phyloP scores from a whole-genome alignment of 2,329 filamentous ascomycete species.

The Xylaria arbuscula region DNA sequence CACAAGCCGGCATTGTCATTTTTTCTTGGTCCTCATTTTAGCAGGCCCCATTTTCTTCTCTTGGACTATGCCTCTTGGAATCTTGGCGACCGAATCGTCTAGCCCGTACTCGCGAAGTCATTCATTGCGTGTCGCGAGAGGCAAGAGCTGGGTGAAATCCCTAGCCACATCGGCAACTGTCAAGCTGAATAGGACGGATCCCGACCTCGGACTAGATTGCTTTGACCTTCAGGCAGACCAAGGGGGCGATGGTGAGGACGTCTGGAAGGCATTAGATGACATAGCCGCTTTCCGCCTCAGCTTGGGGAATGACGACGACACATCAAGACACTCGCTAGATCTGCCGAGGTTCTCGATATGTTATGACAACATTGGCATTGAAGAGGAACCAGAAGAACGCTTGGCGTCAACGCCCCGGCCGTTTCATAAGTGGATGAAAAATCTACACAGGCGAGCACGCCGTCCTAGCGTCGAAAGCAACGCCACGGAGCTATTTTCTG shows the following conservation, averaged over 20 bases:
- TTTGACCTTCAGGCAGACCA: constrained; percentile 50
- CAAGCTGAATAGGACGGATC: constrained; percentile 45
- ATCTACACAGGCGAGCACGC: constrained; percentile 69
- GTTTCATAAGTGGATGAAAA: constrained; percentile 80
- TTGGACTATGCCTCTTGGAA: constrained; percentile 46
- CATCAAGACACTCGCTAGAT: constrained; percentile 37
- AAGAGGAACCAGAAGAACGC: constrained; percentile 29
- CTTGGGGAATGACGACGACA: constrained; percentile 50
- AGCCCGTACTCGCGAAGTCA: constrained; percentile 50
- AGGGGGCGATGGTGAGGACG: constrained; percentile 49
- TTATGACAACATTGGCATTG: constrained; percentile 36
- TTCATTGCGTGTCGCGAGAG: constrained; percentile 53
- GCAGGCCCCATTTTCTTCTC: constrained; percentile 38
- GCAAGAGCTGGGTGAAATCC: constrained; percentile 54
- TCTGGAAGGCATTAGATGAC: constrained; percentile 55
- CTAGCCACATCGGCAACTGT: constrained; percentile 47
- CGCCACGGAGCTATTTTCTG: constrained; percentile 51
- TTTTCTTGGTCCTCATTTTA: constrained; percentile 50
- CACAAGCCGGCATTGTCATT: constrained; percentile 51
- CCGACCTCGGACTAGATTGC: constrained; percentile 49
- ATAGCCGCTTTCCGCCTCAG: constrained; percentile 55
- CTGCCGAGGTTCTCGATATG: constrained; percentile 47
- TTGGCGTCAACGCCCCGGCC: constrained; percentile 52
- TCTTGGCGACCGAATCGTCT: constrained; percentile 47
- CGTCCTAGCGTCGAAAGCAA: constrained; percentile 49